These are phyloP conservation scores for Paramecium sonneborni DNA, from an alignment of 73 alveolate species.

Conservation along the genomic window DNA sequence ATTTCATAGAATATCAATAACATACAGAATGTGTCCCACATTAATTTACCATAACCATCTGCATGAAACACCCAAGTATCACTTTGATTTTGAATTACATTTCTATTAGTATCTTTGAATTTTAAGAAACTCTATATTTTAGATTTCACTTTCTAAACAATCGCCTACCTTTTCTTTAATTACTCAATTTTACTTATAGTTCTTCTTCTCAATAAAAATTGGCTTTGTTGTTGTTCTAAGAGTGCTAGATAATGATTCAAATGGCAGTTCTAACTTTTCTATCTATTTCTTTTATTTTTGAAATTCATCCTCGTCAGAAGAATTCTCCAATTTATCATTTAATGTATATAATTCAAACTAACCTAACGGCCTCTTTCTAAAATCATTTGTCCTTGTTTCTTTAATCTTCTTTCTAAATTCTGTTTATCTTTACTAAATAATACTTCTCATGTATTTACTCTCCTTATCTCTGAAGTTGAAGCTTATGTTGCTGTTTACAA, in stretches of 20 bases:
- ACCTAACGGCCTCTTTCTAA: conserved; percentile 21
- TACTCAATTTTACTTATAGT: neutral
- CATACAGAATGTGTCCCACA: conserved; percentile 68
- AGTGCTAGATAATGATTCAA: neutral
- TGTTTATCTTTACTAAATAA: conserved; percentile 4
- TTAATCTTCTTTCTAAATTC: neutral
- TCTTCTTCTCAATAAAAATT: neutral
- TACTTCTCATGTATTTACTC: neutral
- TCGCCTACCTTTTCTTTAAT: neutral
- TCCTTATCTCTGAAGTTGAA: neutral
- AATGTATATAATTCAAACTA: conserved; percentile 14
- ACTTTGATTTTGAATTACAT: neutral
- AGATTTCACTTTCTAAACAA: neutral
- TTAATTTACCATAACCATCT: conserved; percentile 64
- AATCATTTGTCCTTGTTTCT: conserved; percentile 7
- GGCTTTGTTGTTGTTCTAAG: neutral
- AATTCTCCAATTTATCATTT: conserved; percentile 21
- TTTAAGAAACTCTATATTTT: neutral
- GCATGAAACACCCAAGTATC: conserved; percentile 60
- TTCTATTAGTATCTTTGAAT: neutral
- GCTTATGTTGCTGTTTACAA: neutral
- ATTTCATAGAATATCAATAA: conserved; percentile 62
- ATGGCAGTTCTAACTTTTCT: neutral
- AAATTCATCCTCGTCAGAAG: conserved; percentile 33
- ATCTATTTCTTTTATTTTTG: neutral